Base-by-base conservation (phyloP, 2,329 filamentous ascomycete species). In the Xylaria sp. region DNA sequence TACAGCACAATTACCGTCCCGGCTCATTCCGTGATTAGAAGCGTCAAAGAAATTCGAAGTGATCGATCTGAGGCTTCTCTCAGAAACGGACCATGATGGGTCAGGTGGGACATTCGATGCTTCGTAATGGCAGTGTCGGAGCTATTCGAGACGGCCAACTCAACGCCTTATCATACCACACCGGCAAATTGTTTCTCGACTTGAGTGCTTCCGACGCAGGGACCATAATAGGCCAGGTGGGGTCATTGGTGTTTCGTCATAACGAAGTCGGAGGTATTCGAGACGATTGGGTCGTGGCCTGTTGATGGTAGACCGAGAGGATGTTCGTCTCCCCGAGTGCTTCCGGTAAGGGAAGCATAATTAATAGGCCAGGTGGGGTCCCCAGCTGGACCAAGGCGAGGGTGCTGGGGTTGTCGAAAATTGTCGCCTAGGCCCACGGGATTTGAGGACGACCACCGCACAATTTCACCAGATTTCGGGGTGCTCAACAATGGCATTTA, bases 171-270 rank as follows among this genome's bases (percentile, higher is more conserved):
- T 61, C 59, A 61, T 61, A 61, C 59, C 59, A 54, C 47, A 48
- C 59, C 47, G 47, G 59, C 59, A 61, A 61, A 61, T 61, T 61
- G 59, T 61, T 61, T 61, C 59, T 61, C 47, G 59, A 61, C 59
- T 61, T 61, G 59, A 61, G 59, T 51, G 58, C 58, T 61, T 61
- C 58, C 47, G 47, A 61, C 30, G 57, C 57, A 60, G 57, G 30
- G 57, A 60, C 45, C 57, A 60, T 60, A 60, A 60, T 60, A 60
- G 57, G 57, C 57, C 57, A 60, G 57, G 19, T 60, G 57, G 57
- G 30, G 57, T 60, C 30, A 60, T 60, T 60, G 45, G 45, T 50
- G 36, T 30, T 58, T 45, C 36, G 55, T 58, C 47, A 59, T 59
- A 59, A 59, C 42, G 56, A 48, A 59, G 56, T 59, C 56, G 42